phyloP scores from a whole-genome alignment of 345 rosid genomes.

The Noccaea caerulescens region DNA sequence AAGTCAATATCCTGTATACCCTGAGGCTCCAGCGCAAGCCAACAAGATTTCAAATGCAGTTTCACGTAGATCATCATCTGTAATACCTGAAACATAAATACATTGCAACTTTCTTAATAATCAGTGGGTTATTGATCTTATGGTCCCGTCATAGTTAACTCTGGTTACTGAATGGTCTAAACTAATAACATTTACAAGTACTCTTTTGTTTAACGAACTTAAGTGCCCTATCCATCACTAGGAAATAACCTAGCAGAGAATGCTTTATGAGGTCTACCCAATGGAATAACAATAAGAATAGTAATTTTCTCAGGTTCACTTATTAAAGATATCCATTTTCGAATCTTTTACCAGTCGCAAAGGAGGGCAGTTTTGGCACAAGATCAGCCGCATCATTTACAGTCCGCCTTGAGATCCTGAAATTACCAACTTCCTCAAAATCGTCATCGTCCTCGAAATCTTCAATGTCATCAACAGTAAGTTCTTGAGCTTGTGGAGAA shows the following conservation, averaged over 20 bases:
- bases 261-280: neutral
- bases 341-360: slow-evolving; percentile 71
- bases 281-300: neutral
- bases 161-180: slow-evolving; percentile 4
- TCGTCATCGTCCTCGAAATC: slow-evolving; percentile 90
- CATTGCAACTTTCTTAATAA: slow-evolving; percentile 16
- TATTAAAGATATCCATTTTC: neutral
- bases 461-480: slow-evolving; percentile 97
- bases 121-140: neutral
- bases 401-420: slow-evolving; percentile 73
- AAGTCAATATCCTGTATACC: slow-evolving; percentile 55
- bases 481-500: slow-evolving; percentile 71
- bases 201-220: slow-evolving; percentile 4
- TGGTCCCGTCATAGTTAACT: slow-evolving; percentile 15
- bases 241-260: no score
- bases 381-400: slow-evolving; percentile 75
- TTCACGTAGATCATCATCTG: slow-evolving; percentile 94
- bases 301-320: neutral
- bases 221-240: neutral
- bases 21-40: slow-evolving; percentile 98
- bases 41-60: slow-evolving; percentile 91
- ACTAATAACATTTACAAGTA: slow-evolving; percentile 1
- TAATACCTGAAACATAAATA: slow-evolving; percentile 59
- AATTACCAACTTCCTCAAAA: slow-evolving; percentile 62
- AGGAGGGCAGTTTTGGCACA: slow-evolving; percentile 72